Base-by-base conservation (phyloP, 768 basidiomycete genomes). In the Dioszegia aurantiaca region DNA sequence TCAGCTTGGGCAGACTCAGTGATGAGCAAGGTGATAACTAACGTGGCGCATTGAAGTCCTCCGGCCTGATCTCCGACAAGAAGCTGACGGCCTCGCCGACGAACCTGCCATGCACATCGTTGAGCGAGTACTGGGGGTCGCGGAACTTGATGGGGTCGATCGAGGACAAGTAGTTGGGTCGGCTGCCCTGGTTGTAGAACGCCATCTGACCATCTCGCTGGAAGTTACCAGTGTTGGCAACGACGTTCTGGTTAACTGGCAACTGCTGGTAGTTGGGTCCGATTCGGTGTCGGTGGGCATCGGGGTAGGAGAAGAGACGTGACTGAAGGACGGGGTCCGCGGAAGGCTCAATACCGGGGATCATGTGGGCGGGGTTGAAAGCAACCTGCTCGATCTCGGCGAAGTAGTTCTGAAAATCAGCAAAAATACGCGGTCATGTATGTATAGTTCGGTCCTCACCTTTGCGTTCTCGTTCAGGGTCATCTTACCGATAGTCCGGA, bases 301-400 rank as follows among this genome's bases (percentile, higher is more conserved):
- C 68, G 41, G 80, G 80, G 81, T 98, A 98, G 3, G 90, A 89
- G 85, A 95, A 97, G 46, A 95, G 83, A 55, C 93, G 89, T 21
- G 88, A 87, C 75, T 97, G 92, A 63, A 97, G 82, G 66, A 97
- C 89, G 23, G 93, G 93, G 78, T 98, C 93, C 21, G 86, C 84
- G 3, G 88, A 87, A 39, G 90, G 83, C 80, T 95, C 93, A 64
- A 92, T 84, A 78, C 91, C 93, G 1, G 88, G 89, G 10, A 94
- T 76, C 47, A 85, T 79, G 77, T 97, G 93, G 0, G 89, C 87
- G 0, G 93, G 93, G 62, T 68, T 67, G 56, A 51, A n/a, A 10
- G 41, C 73, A 27, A 58, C 51, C 48, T 66, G 65, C 58, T 73
- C 70, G 55, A 75, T 63, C 59, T 71, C 69, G 49, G 69, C 73